Evolutionary conservation across 345 rosid species (phyloP).

Genomic region (Brassica carinata): DNA sequence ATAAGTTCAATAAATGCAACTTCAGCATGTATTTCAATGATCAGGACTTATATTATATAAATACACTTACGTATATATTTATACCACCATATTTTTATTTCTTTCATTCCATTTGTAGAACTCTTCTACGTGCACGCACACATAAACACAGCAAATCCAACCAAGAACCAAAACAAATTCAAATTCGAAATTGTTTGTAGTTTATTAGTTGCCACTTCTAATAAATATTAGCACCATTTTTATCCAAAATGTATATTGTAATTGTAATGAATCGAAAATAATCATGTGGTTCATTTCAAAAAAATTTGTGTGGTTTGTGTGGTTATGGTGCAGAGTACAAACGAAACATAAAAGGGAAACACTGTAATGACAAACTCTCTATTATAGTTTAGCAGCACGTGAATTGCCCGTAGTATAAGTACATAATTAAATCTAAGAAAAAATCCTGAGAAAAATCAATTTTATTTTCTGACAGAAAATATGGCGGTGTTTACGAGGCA

Average conservation of each 20-base stretch:
- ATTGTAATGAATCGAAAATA: background rate
- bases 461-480: conserved; percentile 33
- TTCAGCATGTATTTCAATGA: conserved; percentile 47
- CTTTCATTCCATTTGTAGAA: conserved; percentile 29
- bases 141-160: conserved; percentile 27
- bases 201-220: conserved; percentile 5
- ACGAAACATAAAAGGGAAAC: conserved; percentile 53
- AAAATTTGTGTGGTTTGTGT: background rate
- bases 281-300: background rate
- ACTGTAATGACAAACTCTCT: conserved; percentile 51
- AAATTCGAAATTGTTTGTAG: background rate
- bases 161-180: background rate
- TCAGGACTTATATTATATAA: conserved; percentile 14
- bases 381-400: conserved; percentile 63
- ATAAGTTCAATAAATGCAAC: conserved; percentile 62
- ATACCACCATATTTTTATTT: conserved; percentile 8
- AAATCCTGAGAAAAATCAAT: background rate
- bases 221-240: background rate
- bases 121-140: conserved; percentile 37
- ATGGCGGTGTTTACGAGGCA: conserved; percentile 66
- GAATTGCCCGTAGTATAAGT: conserved; percentile 46
- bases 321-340: conserved; percentile 10
- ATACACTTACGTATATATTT: conserved; percentile 14
- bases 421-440: conserved; percentile 7
- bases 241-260: conserved; percentile 17